Conservation (phyloP, 805 yeast genomes). For the Spathaspora gorwiae region DNA sequence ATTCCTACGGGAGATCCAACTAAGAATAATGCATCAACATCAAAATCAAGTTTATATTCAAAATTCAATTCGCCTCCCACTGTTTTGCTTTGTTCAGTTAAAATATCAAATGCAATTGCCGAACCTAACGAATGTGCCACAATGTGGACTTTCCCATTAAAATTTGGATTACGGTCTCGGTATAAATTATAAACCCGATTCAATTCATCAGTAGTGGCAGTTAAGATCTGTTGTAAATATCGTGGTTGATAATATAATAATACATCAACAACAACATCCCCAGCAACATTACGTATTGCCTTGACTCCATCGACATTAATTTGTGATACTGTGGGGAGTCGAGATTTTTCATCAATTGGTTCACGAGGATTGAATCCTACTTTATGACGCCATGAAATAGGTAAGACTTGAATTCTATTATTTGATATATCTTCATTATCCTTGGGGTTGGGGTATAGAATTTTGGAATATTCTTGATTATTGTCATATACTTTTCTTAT, state of each 20-base stretch:
- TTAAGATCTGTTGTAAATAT: slow-evolving; percentile 58
- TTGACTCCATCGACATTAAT: slow-evolving; percentile 75
- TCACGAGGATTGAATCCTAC: slow-evolving; percentile 56
- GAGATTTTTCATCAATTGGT: slow-evolving; percentile 32
- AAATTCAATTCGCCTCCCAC: slow-evolving; percentile 15
- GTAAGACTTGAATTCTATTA: slow-evolving; percentile 75
- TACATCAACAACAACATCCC: slow-evolving; percentile 83
- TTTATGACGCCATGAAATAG: slow-evolving; percentile 87
- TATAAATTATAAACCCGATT: slow-evolving; percentile 60
- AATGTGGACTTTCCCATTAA: slow-evolving; percentile 76
- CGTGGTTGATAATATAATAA: slow-evolving; percentile 71
- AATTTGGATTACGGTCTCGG: slow-evolving; percentile 59
- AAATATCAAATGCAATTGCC: slow-evolving; percentile 73
- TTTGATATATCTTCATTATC: slow-evolving; percentile 25
- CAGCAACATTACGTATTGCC: slow-evolving; percentile 71
- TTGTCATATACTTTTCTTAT: slow-evolving; percentile 48
- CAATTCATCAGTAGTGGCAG: slow-evolving; percentile 57
- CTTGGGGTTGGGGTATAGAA: slow-evolving; percentile 27
- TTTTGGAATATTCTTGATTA: slow-evolving; percentile 33
- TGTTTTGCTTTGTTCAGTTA: slow-evolving; percentile 44
- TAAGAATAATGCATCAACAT: slow-evolving; percentile 70
- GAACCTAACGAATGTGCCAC: slow-evolving; percentile 93
- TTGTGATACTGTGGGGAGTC: slow-evolving; percentile 62
- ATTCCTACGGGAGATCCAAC: slow-evolving; percentile 91
- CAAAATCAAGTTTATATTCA: slow-evolving; percentile 47